phyloP scores from a whole-genome alignment of 2,329 filamentous ascomycete species.

The Aspergillus novoparasiticus region DNA sequence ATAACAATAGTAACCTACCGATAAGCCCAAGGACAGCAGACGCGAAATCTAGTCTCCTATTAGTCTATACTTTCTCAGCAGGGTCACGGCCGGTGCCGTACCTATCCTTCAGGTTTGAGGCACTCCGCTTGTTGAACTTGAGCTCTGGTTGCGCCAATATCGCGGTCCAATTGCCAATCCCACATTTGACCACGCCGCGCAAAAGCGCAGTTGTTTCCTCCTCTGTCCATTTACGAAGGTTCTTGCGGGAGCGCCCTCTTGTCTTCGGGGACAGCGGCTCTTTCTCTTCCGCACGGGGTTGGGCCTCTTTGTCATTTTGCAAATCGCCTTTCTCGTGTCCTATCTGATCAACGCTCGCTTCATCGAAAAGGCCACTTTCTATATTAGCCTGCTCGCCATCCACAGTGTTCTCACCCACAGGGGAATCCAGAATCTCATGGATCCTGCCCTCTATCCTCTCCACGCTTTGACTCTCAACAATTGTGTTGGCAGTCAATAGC shows the following conservation, averaged over 20 bases:
- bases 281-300: conserved; percentile 15
- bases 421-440: conserved; percentile 38
- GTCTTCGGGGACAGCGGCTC: conserved; percentile 36
- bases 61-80: not conserved
- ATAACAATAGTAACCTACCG: conserved; percentile 26
- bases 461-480: conserved; percentile 24
- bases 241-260: conserved; percentile 50
- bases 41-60: conserved; percentile 47
- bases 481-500: conserved; percentile 18
- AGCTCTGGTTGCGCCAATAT: conserved; percentile 61
- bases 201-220: conserved; percentile 62
- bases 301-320: conserved; percentile 2
- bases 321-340: conserved; percentile 13
- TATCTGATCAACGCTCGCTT: conserved; percentile 5
- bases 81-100: conserved; percentile 28
- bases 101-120: conserved; percentile 65
- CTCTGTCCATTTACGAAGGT: conserved; percentile 59
- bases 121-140: conserved; percentile 60
- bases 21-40: conserved; percentile 56
- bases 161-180: conserved; percentile 66
- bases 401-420: conserved; percentile 25
- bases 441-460: conserved; percentile 39
- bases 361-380: conserved; percentile 14
- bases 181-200: conserved; percentile 61
- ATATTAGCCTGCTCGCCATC: conserved; percentile 19